Conservation (phyloP, 1,284 basidiomycete species). For the Cryptococcus deneoformans region DNA sequence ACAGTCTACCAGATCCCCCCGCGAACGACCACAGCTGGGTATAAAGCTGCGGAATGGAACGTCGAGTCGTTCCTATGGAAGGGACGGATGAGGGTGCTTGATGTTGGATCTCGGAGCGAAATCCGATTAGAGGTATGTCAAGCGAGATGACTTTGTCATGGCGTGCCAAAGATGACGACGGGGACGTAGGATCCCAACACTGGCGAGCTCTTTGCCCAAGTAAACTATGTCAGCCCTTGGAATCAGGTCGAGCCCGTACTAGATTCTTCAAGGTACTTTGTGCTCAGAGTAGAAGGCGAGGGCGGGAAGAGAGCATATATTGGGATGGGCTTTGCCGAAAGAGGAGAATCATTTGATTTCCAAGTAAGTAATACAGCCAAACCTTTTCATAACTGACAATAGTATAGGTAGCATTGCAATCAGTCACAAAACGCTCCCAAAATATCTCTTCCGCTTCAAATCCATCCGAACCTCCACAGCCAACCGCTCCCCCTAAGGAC, state of each 20-base stretch:
- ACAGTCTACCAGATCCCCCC: conserved; percentile 51
- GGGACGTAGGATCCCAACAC: conserved; percentile 36
- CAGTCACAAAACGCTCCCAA: conserved; percentile 75
- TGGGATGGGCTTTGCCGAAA: conserved; percentile 88
- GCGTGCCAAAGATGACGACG: neutral
- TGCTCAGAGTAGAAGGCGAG: conserved; percentile 80
- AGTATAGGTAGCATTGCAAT: conserved; percentile 77
- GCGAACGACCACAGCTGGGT: conserved; percentile 44
- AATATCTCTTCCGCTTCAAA: conserved; percentile 52
- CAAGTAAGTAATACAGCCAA: conserved; percentile 27
- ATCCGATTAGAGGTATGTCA: conserved; percentile 47
- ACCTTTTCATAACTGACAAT: neutral
- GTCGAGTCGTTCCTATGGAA: conserved; percentile 50
- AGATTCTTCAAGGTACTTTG: conserved; percentile 95
- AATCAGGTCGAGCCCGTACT: conserved; percentile 91
- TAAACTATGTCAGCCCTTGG: conserved; percentile 73
- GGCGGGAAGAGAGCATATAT: conserved; percentile 83
- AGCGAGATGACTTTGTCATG: neutral
- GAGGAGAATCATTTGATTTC: conserved; percentile 91
- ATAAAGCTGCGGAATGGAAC: conserved; percentile 51
- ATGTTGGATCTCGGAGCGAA: conserved; percentile 44
- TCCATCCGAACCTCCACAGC: conserved; percentile 42
- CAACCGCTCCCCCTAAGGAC: conserved; percentile 82
- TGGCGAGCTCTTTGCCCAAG: conserved; percentile 73
- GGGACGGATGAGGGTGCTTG: conserved; percentile 46